These are phyloP conservation scores for Colletotrichum spinosum DNA, from an alignment of 2,329 filamentous ascomycete species.

Conservation along the genomic window DNA sequence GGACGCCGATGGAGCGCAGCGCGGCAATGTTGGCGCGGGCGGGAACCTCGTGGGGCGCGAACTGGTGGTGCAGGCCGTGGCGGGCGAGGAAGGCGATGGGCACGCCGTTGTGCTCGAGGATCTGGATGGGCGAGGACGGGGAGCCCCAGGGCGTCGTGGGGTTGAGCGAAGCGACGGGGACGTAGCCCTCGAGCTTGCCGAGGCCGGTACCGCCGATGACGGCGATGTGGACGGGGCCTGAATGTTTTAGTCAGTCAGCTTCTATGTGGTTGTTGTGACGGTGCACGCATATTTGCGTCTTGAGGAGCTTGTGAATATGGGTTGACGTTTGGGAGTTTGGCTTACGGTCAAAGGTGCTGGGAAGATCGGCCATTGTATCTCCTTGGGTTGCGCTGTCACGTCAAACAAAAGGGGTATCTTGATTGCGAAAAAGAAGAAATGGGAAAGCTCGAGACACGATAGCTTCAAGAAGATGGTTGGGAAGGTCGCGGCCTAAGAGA, in stretches of 20 bases:
- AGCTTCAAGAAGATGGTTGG: conserved; percentile 3
- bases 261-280: conserved; percentile 33
- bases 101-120: conserved; percentile 86
- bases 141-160: conserved; percentile 88
- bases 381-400: background rate
- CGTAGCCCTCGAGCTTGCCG: conserved; percentile 86
- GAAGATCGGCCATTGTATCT: conserved; percentile 63
- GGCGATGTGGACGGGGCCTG: conserved; percentile 82
- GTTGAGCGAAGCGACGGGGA: conserved; percentile 82
- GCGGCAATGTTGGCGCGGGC: conserved; percentile 97
- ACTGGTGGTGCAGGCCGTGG: conserved; percentile 89
- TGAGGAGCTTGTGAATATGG: conserved; percentile 16
- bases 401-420: conserved; percentile 6
- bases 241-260: conserved; percentile 14
- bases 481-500: background rate
- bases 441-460: background rate
- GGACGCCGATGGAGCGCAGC: conserved; percentile 88
- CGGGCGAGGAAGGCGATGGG: conserved; percentile 94
- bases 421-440: background rate
- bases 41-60: conserved; percentile 95
- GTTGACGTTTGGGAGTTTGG: background rate
- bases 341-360: conserved; percentile 69
- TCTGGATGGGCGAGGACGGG: conserved; percentile 80
- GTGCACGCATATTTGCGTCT: conserved; percentile 11
- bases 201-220: conserved; percentile 96